Conservation (phyloP, 805 yeast species). For the Saccharomycopsis lassenensis region DNA sequence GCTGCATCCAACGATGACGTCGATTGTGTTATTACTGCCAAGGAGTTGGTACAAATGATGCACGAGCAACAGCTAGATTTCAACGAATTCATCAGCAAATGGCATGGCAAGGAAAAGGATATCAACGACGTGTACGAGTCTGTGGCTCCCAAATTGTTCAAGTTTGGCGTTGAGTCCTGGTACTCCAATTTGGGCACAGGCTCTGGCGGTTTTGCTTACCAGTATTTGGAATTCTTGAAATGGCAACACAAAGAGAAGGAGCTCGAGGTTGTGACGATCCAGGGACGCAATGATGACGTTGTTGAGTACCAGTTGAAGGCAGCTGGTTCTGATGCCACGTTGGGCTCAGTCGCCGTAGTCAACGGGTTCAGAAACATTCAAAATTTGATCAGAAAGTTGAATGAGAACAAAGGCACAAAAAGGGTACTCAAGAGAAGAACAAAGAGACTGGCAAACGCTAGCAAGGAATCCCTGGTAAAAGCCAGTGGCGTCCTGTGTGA, state of each 20-base stretch:
- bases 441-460: constrained; percentile 18
- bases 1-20: constrained; percentile 91
- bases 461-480: constrained; percentile 13
- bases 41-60: constrained; percentile 67
- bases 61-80: constrained; percentile 38
- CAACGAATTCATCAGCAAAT: too few relatives aligned
- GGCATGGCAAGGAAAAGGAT: too few relatives aligned
- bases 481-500: constrained; percentile 63
- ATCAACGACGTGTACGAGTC: too few relatives aligned
- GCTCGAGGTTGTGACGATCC: constrained; percentile 29
- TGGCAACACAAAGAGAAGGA: constrained; percentile 19
- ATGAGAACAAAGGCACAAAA: constrained; percentile 26
- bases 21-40: constrained; percentile 90
- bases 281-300: constrained; percentile 70
- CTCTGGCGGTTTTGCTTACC: constrained; percentile 83
- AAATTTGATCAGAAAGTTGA: constrained; percentile 76
- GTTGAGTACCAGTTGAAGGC: constrained; percentile 52
- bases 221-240: constrained; percentile 41
- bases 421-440: constrained; percentile 6
- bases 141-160: constrained; percentile 70
- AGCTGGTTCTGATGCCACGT: constrained; percentile 19
- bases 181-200: constrained; percentile 63
- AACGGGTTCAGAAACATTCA: constrained; percentile 95
- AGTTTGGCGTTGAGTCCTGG: constrained; percentile 48
- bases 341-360: constrained; percentile 55